Percentiles rank a stretch among this genome's conserved stretches.
phyloP scores from a whole-genome alignment of 2,329 filamentous ascomycete genomes.

The Alternaria panax region DNA sequence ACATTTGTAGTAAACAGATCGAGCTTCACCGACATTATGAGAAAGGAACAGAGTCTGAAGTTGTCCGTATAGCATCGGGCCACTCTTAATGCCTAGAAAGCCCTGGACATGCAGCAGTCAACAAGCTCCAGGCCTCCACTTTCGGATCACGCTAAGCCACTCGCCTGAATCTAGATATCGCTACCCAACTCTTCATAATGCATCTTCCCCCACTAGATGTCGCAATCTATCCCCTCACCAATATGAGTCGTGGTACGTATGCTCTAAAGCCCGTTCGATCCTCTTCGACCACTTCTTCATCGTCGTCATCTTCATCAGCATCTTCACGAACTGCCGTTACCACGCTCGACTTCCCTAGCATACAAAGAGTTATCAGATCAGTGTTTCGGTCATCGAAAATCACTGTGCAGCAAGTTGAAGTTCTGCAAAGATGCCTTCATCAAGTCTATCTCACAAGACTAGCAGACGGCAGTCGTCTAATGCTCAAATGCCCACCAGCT shows the following conservation, averaged over 20 bases:
- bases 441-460: constrained; percentile 54
- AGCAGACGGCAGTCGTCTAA: constrained; percentile 48
- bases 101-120: constrained; percentile 29
- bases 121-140: constrained; percentile 15
- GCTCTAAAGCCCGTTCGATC: constrained; percentile 31
- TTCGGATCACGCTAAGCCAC: constrained; percentile 27
- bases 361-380: constrained; percentile 44
- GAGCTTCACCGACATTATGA: neutral
- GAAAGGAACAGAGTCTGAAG: neutral
- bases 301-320: constrained; percentile 37
- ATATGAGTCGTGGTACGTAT: constrained; percentile 46
- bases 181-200: constrained; percentile 40
- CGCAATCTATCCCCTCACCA: constrained; percentile 40
- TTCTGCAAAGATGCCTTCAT: constrained; percentile 47
- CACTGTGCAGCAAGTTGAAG: constrained; percentile 46
- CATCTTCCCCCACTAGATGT: constrained; percentile 48
- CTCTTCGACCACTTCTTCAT: constrained; percentile 35
- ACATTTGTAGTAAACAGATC: neutral
- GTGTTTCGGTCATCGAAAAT: constrained; percentile 44
- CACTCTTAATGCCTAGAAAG: constrained; percentile 25
- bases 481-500: constrained; percentile 53
- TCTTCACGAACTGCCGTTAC: constrained; percentile 27
- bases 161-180: constrained; percentile 18
- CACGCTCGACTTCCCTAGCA: constrained; percentile 43
- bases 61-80: neutral